These are phyloP conservation scores for Penicillium flavigenum DNA, from an alignment of 495 filamentous ascomycete genomes.

Conservation along the genomic window DNA sequence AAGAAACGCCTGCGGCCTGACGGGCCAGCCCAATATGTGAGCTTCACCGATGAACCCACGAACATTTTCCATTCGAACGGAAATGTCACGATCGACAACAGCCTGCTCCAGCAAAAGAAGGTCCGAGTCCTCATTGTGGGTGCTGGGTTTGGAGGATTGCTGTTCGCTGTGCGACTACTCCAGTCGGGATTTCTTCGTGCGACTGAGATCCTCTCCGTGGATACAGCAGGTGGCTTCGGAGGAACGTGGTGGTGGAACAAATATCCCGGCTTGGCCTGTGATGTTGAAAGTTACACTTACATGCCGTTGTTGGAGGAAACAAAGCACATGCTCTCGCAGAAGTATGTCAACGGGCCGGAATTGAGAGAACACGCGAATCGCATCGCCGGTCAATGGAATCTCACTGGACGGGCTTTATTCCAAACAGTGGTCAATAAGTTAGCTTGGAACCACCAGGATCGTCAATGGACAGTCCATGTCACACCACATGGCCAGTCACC, in stretches of 20 bases:
- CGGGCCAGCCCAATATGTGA: conserved; percentile 4
- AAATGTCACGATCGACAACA: not conserved
- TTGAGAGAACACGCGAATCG: conserved; percentile 25
- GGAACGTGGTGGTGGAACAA: conserved; percentile 53
- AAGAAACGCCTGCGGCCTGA: conserved; percentile 8
- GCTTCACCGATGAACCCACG: not conserved
- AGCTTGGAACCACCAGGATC: conserved; percentile 12
- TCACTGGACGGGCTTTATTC: conserved; percentile 51
- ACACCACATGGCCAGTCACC: not conserved
- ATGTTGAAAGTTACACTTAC: conserved; percentile 35
- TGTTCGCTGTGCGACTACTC: conserved; percentile 50
- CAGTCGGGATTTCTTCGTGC: conserved; percentile 39
- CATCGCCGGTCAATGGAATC: conserved; percentile 37
- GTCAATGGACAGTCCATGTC: not conserved
- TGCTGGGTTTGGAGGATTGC: conserved; percentile 51
- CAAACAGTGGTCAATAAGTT: conserved; percentile 6
- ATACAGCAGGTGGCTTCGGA: conserved; percentile 43
- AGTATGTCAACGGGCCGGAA: conserved; percentile 28
- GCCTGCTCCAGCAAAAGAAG: not conserved
- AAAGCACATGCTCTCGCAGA: conserved; percentile 51
- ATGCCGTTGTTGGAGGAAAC: conserved; percentile 62
- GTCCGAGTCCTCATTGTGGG: conserved; percentile 41
- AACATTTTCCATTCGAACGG: too few relatives aligned
- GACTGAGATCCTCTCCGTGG: conserved; percentile 51
- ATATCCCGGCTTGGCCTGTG: conserved; percentile 38